Percentiles rank a stretch among this genome's conserved stretches.
These are phyloP conservation scores for Pleurotus giganteus DNA, from an alignment of 768 basidiomycete species.

Conservation along the genomic window DNA sequence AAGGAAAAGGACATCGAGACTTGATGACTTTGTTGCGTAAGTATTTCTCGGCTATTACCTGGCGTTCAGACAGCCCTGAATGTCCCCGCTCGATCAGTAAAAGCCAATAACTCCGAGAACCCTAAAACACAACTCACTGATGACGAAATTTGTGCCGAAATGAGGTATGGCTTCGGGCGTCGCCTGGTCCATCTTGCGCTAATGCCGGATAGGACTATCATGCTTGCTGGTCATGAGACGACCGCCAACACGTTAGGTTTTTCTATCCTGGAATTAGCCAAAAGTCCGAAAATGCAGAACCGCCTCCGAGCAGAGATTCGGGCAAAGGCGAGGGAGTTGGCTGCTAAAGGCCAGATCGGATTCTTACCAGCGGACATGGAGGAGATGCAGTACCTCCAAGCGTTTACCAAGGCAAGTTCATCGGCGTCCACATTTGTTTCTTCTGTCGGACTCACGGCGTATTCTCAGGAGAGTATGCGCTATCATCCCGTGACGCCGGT, in stretches of 20 bases:
- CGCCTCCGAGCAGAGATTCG: slow-evolving; percentile 18
- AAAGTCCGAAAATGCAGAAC: slow-evolving; percentile 27
- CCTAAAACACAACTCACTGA: slow-evolving; percentile 16
- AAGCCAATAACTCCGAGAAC: slow-evolving; percentile 19
- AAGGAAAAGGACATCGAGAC: slow-evolving; percentile 50
- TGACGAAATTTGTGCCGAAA: slow-evolving; percentile 16
- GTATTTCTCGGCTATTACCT: not conserved
- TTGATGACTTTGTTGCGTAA: slow-evolving; percentile 3
- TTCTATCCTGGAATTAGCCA: slow-evolving; percentile 28
- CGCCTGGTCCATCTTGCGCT: slow-evolving; percentile 20
- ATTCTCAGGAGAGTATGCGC: slow-evolving; percentile 15
- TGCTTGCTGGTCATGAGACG: slow-evolving; percentile 19
- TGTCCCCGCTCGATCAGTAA: slow-evolving; percentile 13
- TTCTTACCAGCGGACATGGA: slow-evolving; percentile 46
- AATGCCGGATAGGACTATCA: slow-evolving; percentile 8
- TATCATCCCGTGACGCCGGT: slow-evolving; percentile 24
- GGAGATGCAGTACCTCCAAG: slow-evolving; percentile 45
- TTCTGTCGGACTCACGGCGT: not conserved
- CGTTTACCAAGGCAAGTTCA: slow-evolving; percentile 39
- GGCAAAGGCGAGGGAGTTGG: slow-evolving; percentile 17
- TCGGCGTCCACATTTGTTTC: not conserved
- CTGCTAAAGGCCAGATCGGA: slow-evolving; percentile 31
- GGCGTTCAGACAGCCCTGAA: not conserved
- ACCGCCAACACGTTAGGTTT: slow-evolving; percentile 21
- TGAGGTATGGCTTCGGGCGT: slow-evolving; percentile 8